Evolutionary conservation across 352 stramenopile species (phyloP).

Genomic region (Blastocystis sp.): DNA sequence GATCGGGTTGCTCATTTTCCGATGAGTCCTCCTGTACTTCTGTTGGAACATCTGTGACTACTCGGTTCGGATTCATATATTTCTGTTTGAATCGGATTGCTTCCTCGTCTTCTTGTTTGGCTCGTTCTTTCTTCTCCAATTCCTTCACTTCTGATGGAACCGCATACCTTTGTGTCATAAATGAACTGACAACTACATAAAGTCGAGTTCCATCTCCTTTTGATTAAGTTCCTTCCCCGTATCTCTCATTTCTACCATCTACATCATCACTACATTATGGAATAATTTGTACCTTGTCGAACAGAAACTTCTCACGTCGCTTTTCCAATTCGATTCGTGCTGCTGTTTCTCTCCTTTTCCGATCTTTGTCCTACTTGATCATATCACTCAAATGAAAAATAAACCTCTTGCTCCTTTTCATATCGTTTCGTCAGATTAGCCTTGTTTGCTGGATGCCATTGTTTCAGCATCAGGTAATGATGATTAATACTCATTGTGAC

Average conservation of each 20-base stretch:
- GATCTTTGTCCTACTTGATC: conserved; percentile 19
- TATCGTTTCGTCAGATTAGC: conserved; percentile 48
- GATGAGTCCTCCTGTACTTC: neutral
- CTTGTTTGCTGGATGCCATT: conserved; percentile 43
- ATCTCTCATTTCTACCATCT: conserved; percentile 54
- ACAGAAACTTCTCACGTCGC: conserved; percentile 12
- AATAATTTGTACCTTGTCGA: neutral
- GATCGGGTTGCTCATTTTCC: neutral
- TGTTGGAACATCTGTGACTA: neutral
- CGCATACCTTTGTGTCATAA: conserved; percentile 11
- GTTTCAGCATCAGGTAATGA: conserved; percentile 59
- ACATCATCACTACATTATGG: neutral
- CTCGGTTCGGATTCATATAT: conserved; percentile 21
- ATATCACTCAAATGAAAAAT: neutral
- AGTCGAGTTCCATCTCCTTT: conserved; percentile 37
- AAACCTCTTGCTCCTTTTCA: conserved; percentile 37
- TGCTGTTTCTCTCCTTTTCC: conserved; percentile 9
- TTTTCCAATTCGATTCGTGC: conserved; percentile 33
- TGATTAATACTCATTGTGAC: conserved; percentile 49
- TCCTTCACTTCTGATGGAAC: conserved; percentile 31
- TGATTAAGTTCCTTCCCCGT: neutral
- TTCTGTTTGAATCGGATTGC: neutral
- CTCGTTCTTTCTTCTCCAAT: neutral
- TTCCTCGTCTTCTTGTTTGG: neutral
- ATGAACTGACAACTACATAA: conserved; percentile 17